phyloP scores from a whole-genome alignment of 2,329 filamentous ascomycete genomes.

The Colletotrichum ledebouriae region DNA sequence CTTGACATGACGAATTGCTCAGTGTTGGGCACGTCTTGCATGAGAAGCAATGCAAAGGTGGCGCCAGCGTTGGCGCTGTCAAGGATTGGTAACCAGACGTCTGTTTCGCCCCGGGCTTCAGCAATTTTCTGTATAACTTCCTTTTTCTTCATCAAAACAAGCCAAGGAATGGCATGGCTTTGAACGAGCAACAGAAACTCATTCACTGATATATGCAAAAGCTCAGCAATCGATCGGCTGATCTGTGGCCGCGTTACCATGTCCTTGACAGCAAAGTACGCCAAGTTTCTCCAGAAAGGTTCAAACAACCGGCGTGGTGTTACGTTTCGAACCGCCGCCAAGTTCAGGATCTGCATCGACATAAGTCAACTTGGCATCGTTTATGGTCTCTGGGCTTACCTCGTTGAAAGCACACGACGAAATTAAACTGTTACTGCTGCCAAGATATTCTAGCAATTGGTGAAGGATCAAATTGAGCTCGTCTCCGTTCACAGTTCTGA shows the following conservation, averaged over 20 bases:
- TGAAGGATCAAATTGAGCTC: slow-evolving; percentile 90
- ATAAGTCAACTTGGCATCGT: slow-evolving; percentile 15
- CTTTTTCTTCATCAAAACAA: slow-evolving; percentile 82
- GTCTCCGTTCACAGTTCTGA: slow-evolving; percentile 78
- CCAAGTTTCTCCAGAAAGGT: slow-evolving; percentile 90
- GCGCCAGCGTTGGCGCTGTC: slow-evolving; percentile 69
- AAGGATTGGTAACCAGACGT: slow-evolving; percentile 69
- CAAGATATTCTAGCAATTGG: slow-evolving; percentile 87
- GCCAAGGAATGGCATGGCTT: slow-evolving; percentile 84
- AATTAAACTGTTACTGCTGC: slow-evolving; percentile 83
- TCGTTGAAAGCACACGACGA: slow-evolving; percentile 88
- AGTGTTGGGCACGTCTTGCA: slow-evolving; percentile 68
- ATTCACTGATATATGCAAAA: slow-evolving; percentile 81
- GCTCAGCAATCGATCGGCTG: slow-evolving; percentile 81
- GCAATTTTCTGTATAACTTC: slow-evolving; percentile 88
- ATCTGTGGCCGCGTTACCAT: slow-evolving; percentile 85
- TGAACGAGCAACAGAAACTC: slow-evolving; percentile 84
- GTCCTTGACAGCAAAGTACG: slow-evolving; percentile 85
- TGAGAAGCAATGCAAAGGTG: slow-evolving; percentile 70
- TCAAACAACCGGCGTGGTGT: slow-evolving; percentile 79
- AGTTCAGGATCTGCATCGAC: slow-evolving; percentile 67
- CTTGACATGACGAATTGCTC: slow-evolving; percentile 78
- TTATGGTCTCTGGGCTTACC: slow-evolving; percentile 55
- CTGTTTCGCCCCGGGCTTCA: slow-evolving; percentile 77
- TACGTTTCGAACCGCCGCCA: slow-evolving; percentile 75